Evolutionary conservation across 2,329 filamentous ascomycete species (phyloP), one percentile per base, ranked within the genome.

Genomic region (Colletotrichum kahawae): DNA sequence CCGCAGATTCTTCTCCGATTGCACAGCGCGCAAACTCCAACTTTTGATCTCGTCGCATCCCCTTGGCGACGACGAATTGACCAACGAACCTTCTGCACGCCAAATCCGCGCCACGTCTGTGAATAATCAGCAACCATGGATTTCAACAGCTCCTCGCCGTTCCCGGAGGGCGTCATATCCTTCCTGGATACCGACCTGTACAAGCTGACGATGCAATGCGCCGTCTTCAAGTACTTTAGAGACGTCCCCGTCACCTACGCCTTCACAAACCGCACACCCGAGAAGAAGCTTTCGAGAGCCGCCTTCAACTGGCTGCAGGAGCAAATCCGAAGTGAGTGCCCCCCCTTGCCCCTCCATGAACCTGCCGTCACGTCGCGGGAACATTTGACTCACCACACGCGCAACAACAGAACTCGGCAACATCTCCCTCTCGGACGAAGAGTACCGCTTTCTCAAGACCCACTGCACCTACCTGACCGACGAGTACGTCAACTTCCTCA

Each of bases 121-220:
- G 29, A 38, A 10, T 7, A 33, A 33, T 8, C 33, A 9, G 48
- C 67, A 29, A 78, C 43, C 77, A 93, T 93, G 91, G 90, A 91
- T 78, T 93, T 93, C 84, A 92, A 93, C 83, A 91, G 89, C 85
- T 90, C 90, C 36, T 91, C 90, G 71, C 90, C 91, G 72, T 93
- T 90, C 77, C 93, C 94, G 6, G 94, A 95, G 85, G 95, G 94
- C 67, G 92, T 96, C 82, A 94, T 92, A 81, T 96, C 94, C 81
- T 93, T 97, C 82, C 88, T 97, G 70, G 95, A 97, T 82, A 96
- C 94, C 18, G 92, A 93, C 79, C 82, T 99, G 76, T 99, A 98
- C 91, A 99, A 99, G 86, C 86, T 99, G 85, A 99, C 97, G 24
- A 99, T 99, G 97, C 97, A 99, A 93, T 98, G 95, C 82, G 95